phyloP scores from a whole-genome alignment of 2,329 filamentous ascomycete species.

The Alternaria consortialis region DNA sequence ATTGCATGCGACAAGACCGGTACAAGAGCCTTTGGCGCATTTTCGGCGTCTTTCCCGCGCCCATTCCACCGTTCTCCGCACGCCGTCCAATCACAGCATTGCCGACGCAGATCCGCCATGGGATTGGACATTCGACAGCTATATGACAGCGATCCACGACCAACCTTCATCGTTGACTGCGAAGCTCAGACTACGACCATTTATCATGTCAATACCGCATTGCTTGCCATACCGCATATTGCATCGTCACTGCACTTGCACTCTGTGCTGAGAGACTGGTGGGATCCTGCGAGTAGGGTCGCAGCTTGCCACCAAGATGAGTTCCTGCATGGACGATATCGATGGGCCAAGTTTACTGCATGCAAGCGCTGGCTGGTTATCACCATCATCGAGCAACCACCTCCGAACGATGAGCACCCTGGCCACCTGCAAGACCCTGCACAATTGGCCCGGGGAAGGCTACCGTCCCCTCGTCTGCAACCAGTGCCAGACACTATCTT shows the following conservation, averaged over 20 bases:
- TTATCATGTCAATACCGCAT: constrained; percentile 19
- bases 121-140: constrained; percentile 17
- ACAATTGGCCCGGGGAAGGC: not conserved
- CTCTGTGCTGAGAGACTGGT: constrained; percentile 23
- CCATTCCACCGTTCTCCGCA: not conserved
- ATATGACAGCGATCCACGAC: constrained; percentile 23
- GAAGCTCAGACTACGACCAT: constrained; percentile 6
- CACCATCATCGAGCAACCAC: constrained; percentile 8
- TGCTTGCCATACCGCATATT: constrained; percentile 14
- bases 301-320: constrained; percentile 10
- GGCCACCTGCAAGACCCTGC: not conserved
- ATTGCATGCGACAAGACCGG: not conserved
- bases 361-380: constrained; percentile 18
- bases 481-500: constrained; percentile 18
- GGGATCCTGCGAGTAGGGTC: constrained; percentile 20
- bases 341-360: constrained; percentile 17
- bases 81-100: constrained; percentile 8
- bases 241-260: constrained; percentile 12
- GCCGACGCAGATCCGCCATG: constrained; percentile 17
- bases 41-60: not conserved
- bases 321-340: constrained; percentile 20
- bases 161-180: constrained; percentile 25
- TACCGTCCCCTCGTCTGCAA: not conserved
- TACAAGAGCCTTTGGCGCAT: not conserved
- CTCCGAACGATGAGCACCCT: not conserved